A percentile compares a stretch with the other conserved stretches of the same genome.
Evolutionary conservation across 73 alveolate species (phyloP).

Genomic region (Tetrahymena thermophila): DNA sequence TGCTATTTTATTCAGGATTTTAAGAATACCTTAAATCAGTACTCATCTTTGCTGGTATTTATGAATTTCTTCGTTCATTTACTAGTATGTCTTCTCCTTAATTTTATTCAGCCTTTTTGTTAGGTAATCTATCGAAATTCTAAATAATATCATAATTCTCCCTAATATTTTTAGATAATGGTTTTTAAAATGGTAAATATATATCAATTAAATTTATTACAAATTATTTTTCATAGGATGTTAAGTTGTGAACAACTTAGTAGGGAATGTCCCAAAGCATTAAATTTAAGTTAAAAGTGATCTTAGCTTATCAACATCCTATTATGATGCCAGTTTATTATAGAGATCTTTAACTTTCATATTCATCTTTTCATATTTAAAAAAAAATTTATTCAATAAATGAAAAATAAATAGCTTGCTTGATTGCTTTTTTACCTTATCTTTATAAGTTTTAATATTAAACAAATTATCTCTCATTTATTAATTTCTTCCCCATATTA

Average conservation of each 20-base stretch:
- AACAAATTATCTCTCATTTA: background rate
- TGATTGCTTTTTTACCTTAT: too few species aligned
- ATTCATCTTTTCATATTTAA: background rate
- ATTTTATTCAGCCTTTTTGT: background rate
- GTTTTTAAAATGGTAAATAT: background rate
- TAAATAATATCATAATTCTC: background rate
- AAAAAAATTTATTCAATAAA: background rate
- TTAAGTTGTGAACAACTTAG: background rate
- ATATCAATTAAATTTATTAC: background rate
- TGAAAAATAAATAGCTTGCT: background rate
- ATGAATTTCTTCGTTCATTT: background rate
- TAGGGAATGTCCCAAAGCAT: background rate
- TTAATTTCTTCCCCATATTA: slow-evolving; percentile 71
- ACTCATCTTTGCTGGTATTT: background rate
- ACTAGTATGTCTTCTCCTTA: background rate
- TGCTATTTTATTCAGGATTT: background rate
- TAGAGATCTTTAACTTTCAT: background rate
- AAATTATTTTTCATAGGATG: background rate
- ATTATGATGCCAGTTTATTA: background rate
- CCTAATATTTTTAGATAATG: background rate
- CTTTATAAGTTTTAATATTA: background rate
- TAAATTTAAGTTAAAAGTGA: background rate
- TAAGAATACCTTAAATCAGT: background rate
- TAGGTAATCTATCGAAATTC: background rate
- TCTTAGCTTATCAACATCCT: background rate